phyloP scores from a whole-genome alignment of 345 rosid genomes.

The Aethionema arabicum region DNA sequence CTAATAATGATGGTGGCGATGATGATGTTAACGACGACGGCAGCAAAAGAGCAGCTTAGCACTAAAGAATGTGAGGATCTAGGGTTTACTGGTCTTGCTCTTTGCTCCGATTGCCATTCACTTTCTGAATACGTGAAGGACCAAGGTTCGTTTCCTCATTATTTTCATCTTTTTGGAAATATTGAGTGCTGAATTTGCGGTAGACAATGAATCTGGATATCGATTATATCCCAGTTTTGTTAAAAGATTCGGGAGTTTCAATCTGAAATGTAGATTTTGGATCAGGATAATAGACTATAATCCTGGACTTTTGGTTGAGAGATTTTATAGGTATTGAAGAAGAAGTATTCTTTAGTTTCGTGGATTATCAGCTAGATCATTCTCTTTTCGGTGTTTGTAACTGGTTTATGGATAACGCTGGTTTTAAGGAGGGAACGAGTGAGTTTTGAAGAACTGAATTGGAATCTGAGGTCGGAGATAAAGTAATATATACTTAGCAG shows the following conservation, averaged over 20 bases:
- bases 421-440: not conserved
- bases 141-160: constrained; percentile 50
- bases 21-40: constrained; percentile 6
- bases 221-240: not conserved
- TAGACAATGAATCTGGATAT: not conserved
- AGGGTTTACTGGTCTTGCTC: constrained; percentile 93
- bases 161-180: not conserved
- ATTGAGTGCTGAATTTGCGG: not conserved
- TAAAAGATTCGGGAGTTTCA: not conserved
- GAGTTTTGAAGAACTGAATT: not conserved
- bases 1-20: constrained; percentile 18
- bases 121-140: constrained; percentile 87
- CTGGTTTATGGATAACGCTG: not conserved
- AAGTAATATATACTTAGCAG: no score
- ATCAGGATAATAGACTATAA: not conserved
- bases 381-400: not conserved
- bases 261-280: not conserved
- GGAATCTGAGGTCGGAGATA: no score
- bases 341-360: not conserved
- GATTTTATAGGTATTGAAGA: not conserved
- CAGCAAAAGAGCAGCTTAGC: constrained; percentile 64
- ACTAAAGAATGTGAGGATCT: constrained; percentile 76
- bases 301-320: not conserved
- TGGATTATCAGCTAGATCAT: constrained; percentile 2
- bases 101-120: constrained; percentile 91